phyloP scores from a whole-genome alignment of 1,284 basidiomycete genomes.

The Meripilus lineatus region DNA sequence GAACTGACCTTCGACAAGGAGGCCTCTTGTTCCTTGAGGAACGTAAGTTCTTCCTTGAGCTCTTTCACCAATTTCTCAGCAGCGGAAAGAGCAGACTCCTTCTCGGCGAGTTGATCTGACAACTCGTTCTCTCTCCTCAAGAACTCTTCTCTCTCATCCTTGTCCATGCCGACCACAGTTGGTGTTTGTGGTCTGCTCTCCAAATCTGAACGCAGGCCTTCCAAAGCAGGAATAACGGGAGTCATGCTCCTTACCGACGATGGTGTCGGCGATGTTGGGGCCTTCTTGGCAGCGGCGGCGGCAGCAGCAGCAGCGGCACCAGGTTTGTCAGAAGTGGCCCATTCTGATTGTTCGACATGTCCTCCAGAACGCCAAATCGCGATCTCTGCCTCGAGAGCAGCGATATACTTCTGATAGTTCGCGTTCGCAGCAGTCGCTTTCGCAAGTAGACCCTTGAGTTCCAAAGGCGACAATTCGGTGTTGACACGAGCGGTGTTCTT shows the following conservation, averaged over 20 bases:
- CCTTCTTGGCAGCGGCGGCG: slow-evolving; percentile 50
- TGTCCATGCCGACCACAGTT: slow-evolving; percentile 80
- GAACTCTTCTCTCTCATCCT: slow-evolving; percentile 98
- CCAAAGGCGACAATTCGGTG: slow-evolving; percentile 93
- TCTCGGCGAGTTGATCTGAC: slow-evolving; percentile 90
- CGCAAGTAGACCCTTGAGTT: slow-evolving; percentile 89
- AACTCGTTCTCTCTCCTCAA: slow-evolving; percentile 95
- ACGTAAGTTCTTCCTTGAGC: slow-evolving; percentile 77
- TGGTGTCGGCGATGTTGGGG: slow-evolving; percentile 57
- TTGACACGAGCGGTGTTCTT: slow-evolving; percentile 99
- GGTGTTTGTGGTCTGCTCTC: slow-evolving; percentile 86
- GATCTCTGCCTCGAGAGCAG: slow-evolving; percentile 88
- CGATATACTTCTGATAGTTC: slow-evolving; percentile 83
- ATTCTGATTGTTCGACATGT: slow-evolving; percentile 80
- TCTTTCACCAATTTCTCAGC: slow-evolving; percentile 83
- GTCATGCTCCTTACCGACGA: slow-evolving; percentile 69
- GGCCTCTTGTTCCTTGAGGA: slow-evolving; percentile 90
- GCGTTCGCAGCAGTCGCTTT: slow-evolving; percentile 88
- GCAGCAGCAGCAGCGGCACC: slow-evolving; percentile 27
- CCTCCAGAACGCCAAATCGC: slow-evolving; percentile 89
- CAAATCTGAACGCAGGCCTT: slow-evolving; percentile 66
- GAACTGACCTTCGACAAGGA: slow-evolving; percentile 62
- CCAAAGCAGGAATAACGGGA: slow-evolving; percentile 75
- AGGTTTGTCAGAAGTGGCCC: slow-evolving; percentile 71
- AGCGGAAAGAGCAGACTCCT: slow-evolving; percentile 72